Percentiles rank a stretch among this genome's conserved stretches.
Conservation (phyloP, 1,284 basidiomycete species). For the Leccinum griseonigrum region DNA sequence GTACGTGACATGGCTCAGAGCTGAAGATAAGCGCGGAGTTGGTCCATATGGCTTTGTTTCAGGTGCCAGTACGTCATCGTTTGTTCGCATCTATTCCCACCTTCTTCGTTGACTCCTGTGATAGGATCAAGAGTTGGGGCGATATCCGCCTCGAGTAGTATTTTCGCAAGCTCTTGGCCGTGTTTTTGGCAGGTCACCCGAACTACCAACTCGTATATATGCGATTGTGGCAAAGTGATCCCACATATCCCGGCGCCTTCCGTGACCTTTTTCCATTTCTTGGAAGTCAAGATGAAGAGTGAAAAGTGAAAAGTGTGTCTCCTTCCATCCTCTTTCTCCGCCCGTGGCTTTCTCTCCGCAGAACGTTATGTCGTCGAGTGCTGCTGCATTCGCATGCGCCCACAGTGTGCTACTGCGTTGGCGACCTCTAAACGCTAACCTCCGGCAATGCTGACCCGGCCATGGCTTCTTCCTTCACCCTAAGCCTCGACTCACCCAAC, state of each 20-base stretch:
- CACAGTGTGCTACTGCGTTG: neutral
- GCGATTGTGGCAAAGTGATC: constrained; percentile 91
- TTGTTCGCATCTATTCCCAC: neutral
- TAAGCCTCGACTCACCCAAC: neutral
- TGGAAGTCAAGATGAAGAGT: constrained; percentile 89
- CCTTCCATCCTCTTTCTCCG: constrained; percentile 1
- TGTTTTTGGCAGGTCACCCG: constrained; percentile 92
- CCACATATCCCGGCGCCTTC: constrained; percentile 81
- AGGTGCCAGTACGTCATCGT: constrained; percentile 65
- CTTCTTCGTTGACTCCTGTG: constrained; percentile 1
- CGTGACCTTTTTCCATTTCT: constrained; percentile 84
- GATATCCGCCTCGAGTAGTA: constrained; percentile 87
- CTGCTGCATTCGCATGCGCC: constrained; percentile 3
- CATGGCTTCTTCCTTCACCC: neutral
- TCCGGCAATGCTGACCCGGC: neutral
- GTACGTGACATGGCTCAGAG: constrained; percentile 77
- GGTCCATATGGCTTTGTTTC: constrained; percentile 90
- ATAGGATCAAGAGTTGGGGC: constrained; percentile 83
- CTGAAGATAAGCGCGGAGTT: constrained; percentile 92
- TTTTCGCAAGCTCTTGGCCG: constrained; percentile 79
- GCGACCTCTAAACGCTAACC: neutral
- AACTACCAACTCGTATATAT: constrained; percentile 90
- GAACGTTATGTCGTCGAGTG: neutral
- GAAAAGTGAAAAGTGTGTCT: constrained; percentile 75
- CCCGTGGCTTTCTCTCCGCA: constrained; percentile 11